phyloP scores from a whole-genome alignment of 768 basidiomycete species.

The Psilocybe cyanescens region DNA sequence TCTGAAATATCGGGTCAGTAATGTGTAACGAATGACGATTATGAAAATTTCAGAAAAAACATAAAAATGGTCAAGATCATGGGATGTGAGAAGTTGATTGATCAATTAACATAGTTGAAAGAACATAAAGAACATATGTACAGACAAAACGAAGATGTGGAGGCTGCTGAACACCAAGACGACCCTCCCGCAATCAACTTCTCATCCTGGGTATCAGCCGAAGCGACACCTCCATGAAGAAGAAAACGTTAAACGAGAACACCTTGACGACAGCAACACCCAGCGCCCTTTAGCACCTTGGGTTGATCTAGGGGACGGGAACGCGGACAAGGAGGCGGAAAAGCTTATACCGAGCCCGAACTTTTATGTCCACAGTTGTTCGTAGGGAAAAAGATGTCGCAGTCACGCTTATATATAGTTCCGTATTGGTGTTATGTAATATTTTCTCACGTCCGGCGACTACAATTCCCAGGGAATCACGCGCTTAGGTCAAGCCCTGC shows the following conservation, averaged over 20 bases:
- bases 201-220: conserved; percentile 73
- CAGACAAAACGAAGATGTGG: conserved; percentile 31
- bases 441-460: conserved; percentile 37
- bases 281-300: conserved; percentile 38
- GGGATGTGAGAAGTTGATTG: too few species aligned
- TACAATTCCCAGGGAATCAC: conserved; percentile 25
- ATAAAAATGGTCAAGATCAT: too few species aligned
- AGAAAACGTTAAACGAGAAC: conserved; percentile 48
- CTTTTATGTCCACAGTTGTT: conserved; percentile 91
- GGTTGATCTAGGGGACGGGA: conserved; percentile 83
- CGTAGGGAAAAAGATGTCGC: conserved; percentile 38
- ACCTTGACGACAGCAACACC: conserved; percentile 33
- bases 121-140: background rate
- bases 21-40: too few species aligned
- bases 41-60: too few species aligned
- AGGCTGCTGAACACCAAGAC: conserved; percentile 30
- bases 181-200: conserved; percentile 33
- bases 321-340: conserved; percentile 93
- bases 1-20: too few species aligned
- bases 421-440: conserved; percentile 46
- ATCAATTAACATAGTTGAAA: background rate
- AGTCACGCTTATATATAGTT: conserved; percentile 22
- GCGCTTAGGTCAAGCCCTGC: conserved; percentile 11
- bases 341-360: conserved; percentile 85
- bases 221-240: conserved; percentile 67